A percentile compares a stretch with the other conserved stretches of the same genome.
phyloP scores from a whole-genome alignment of 345 rosid species.

The Erysimum cheiranthoides region DNA sequence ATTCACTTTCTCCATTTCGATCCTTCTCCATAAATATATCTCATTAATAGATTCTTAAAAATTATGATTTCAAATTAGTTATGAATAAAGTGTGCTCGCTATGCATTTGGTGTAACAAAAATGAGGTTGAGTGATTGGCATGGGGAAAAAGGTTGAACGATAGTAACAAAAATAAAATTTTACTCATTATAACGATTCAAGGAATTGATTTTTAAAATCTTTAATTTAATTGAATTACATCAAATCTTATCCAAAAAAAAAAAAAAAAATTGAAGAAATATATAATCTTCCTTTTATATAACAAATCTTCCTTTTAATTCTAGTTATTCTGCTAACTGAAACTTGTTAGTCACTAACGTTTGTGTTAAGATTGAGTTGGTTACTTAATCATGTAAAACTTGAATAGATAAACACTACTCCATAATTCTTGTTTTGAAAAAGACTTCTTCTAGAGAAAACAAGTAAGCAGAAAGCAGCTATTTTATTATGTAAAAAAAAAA shows the following conservation, averaged over 20 bases:
- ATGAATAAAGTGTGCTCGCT: neutral
- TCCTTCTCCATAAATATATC: constrained; percentile 31
- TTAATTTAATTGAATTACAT: neutral
- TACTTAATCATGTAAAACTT: constrained; percentile 2
- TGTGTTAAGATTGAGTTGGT: neutral
- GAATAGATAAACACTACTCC: constrained; percentile 31
- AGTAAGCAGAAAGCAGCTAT: constrained; percentile 26
- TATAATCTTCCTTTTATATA: neutral
- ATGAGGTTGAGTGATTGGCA: constrained; percentile 1
- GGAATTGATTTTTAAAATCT: neutral
- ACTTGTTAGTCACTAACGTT: constrained; percentile 8
- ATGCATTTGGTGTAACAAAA: constrained; percentile 14
- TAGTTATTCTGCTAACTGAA: neutral
- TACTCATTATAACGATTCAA: neutral
- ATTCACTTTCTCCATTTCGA: constrained; percentile 1
- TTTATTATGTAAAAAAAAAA: constrained; percentile 1
- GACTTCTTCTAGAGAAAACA: constrained; percentile 50
- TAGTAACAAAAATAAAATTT: neutral
- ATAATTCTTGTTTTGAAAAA: constrained; percentile 33
- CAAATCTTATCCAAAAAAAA: too few species aligned
- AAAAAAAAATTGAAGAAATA: neutral
- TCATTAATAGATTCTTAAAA: neutral
- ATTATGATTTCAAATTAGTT: constrained; percentile 25
- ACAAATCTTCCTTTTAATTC: neutral
- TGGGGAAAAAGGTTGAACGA: neutral